A percentile compares a stretch with the other conserved stretches of the same genome.
Conservation (phyloP, 169 alveolate genomes). For the Cryptosporidium viatorum region DNA sequence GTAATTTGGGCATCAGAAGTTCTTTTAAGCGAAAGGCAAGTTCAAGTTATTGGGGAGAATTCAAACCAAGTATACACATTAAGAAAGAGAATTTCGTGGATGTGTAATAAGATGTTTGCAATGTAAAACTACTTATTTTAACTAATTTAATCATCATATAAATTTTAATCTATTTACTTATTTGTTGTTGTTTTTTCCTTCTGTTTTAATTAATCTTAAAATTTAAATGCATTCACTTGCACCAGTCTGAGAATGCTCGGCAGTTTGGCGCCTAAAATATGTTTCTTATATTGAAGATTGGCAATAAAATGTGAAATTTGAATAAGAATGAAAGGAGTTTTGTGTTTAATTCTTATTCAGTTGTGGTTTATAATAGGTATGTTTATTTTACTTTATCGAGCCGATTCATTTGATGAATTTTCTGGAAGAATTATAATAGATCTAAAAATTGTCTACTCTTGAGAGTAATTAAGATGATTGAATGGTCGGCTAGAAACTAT, state of each 20-base stretch:
- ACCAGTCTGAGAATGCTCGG: not conserved
- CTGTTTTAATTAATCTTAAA: not conserved
- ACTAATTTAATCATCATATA: not conserved
- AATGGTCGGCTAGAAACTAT: not conserved
- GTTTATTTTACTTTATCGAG: not conserved
- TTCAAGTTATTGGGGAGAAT: constrained; percentile 16
- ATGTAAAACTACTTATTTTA: not conserved
- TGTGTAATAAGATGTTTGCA: constrained; percentile 40
- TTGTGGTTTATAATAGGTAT: not conserved
- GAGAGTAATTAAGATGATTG: not conserved
- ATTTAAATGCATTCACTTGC: not conserved
- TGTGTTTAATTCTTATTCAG: not conserved
- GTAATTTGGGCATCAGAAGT: constrained; percentile 58
- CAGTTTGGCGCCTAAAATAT: constrained; percentile 4
- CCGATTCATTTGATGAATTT: not conserved
- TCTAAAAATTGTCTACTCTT: not conserved
- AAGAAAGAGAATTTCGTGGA: constrained; percentile 31
- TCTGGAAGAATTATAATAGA: not conserved
- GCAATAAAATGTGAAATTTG: not conserved
- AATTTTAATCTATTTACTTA: not conserved
- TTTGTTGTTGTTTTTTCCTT: not conserved
- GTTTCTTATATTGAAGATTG: not conserved
- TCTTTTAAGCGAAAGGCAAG: constrained; percentile 3
- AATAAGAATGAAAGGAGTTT: not conserved
- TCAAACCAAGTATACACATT: not conserved